Percentiles rank a stretch among this genome's conserved stretches.
Evolutionary conservation across 331 rosid species (phyloP).

Genomic region (Quercus phellos): DNA sequence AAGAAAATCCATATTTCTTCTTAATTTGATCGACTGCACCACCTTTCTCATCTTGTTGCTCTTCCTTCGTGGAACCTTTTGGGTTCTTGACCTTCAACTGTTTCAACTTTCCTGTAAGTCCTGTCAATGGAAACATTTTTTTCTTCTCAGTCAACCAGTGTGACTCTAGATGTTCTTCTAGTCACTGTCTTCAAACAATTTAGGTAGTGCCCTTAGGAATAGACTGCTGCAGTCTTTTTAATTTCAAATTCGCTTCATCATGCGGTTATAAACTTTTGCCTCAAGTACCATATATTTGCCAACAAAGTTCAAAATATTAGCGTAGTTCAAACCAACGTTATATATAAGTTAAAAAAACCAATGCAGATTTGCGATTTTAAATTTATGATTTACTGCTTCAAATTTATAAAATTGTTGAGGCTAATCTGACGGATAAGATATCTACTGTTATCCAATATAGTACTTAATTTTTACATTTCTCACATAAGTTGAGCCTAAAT

Average conservation of each 20-base stretch:
- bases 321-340: neutral
- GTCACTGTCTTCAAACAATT: neutral
- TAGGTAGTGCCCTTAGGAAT: neutral
- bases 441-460: neutral
- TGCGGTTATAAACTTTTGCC: neutral
- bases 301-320: neutral
- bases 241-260: neutral
- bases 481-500: neutral
- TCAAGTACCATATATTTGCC: neutral
- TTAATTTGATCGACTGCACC: constrained; percentile 71
- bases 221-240: neutral
- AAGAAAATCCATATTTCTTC: constrained; percentile 73
- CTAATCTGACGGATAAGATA: neutral
- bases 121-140: neutral
- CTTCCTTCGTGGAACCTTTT: constrained; percentile 50
- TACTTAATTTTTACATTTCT: neutral
- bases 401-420: neutral
- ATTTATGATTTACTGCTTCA: neutral
- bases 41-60: constrained; percentile 45
- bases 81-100: constrained; percentile 61
- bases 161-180: neutral
- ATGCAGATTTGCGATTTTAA: neutral
- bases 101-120: constrained; percentile 63
- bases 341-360: neutral
- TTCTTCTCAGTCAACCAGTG: neutral